Evolutionary conservation across 331 rosid genomes (phyloP), one percentile per base, ranked within the genome.

Genomic region (Acacia concinna): DNA sequence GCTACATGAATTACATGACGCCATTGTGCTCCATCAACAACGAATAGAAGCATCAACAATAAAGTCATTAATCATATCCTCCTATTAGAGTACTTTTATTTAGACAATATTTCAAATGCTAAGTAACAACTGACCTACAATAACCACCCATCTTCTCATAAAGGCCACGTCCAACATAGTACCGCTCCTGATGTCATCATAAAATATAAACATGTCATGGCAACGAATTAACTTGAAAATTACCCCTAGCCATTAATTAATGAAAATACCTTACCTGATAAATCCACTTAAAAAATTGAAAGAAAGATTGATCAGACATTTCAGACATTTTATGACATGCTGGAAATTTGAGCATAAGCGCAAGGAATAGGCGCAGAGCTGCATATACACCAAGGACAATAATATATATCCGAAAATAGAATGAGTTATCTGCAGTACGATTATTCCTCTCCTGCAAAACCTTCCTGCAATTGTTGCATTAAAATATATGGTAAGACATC

Each of bases 231-330:
- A 76, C 56, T 41, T 18, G 54, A 67, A 75, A 47, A 68, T 27
- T 34, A 62, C 28, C 62, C 69, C 21, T 46, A 27, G 52, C 38
- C 20, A 38, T 14, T 67, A 81, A 76, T 46, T 14, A 75, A 71
- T 15, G 46, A 60, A 78, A 59, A 71, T 30, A 51, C 62, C 83
- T 69, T 82, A 85, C 99, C 91, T 93, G 92, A 88, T 91, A 95
- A 82, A 93, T 95, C 99, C 99, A 95, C 88, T 95, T 95, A 71
- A 95, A 95, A 88, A 95, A 95, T 68, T 93, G 99, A 87, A 95
- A 95, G 79, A 95, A 93, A 27, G 96, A 80, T 68, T 93, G 98
- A 84, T 95, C 94, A 56, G 97, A 91, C 97, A 91, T 90, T 70
- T 84, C 97, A 74, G 99, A 95, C 44, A 95, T 90, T 54, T 35